These are phyloP conservation scores for Carex littledalei DNA, from an alignment of 176 grass and related monocot species.

Conservation along the genomic window DNA sequence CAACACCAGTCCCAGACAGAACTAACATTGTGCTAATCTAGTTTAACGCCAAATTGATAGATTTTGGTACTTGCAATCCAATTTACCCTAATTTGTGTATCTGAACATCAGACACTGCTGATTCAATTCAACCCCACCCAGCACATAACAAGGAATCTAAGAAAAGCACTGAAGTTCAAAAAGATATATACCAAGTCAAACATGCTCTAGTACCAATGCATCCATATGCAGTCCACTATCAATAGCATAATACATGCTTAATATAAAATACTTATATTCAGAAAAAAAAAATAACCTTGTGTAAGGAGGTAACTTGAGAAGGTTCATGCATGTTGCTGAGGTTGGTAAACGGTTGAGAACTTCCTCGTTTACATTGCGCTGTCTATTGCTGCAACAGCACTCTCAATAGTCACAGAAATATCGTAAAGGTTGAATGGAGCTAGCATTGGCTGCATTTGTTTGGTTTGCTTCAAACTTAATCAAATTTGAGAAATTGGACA, in stretches of 20 bases:
- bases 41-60: too few relatives aligned
- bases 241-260: neutral
- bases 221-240: neutral
- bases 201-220: too few relatives aligned
- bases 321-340: constrained; percentile 97
- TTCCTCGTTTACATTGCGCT: constrained; percentile 49
- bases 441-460: too few relatives aligned
- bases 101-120: neutral
- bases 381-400: too few relatives aligned
- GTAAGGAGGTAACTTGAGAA: constrained; percentile 98
- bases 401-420: too few relatives aligned
- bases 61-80: neutral
- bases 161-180: neutral
- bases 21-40: too few relatives aligned
- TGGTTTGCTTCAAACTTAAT: too few relatives aligned
- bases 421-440: too few relatives aligned
- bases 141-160: neutral
- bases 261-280: constrained; percentile 7
- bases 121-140: neutral
- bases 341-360: constrained; percentile 80
- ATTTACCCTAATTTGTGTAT: neutral
- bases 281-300: constrained; percentile 48
- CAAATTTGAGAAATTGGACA: too few relatives aligned
- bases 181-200: neutral
- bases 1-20: too few relatives aligned